Percentiles rank a stretch among this genome's conserved stretches.
Conservation (phyloP, 306 rosid species). For the Begonia fuchsioides region DNA sequence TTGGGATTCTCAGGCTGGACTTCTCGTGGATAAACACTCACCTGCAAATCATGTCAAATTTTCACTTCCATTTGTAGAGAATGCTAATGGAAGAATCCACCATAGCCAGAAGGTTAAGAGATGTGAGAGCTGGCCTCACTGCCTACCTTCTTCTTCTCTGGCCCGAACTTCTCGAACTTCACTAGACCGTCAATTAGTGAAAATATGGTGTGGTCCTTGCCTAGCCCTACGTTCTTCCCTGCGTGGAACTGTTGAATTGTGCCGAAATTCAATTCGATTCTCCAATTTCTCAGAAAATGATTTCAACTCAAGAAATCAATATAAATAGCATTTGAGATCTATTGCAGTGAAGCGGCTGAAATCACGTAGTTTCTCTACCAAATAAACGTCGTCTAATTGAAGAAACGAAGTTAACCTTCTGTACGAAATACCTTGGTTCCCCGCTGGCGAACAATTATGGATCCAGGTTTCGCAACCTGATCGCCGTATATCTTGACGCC, state of each 20-base stretch:
- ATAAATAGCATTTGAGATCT: no score
- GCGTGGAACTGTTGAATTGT: slow-evolving; percentile 48
- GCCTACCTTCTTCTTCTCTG: slow-evolving; percentile 79
- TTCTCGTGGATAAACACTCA: slow-evolving; percentile 78
- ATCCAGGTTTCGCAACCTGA: slow-evolving; percentile 75
- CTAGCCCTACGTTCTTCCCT: slow-evolving; percentile 89
- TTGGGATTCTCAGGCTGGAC: slow-evolving; percentile 74
- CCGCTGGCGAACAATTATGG: slow-evolving; percentile 87
- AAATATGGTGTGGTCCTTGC: slow-evolving; percentile 89
- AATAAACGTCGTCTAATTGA: no score
- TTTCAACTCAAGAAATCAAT: no score
- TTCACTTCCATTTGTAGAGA: no score
- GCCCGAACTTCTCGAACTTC: slow-evolving; percentile 85
- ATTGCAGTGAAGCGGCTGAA: no score
- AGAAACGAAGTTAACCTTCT: no score
- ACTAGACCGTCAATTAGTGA: slow-evolving; percentile 87
- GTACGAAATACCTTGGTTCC: slow-evolving; percentile 57
- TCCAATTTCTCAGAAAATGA: no score
- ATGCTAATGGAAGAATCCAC: no score
- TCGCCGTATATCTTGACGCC: slow-evolving; percentile 90
- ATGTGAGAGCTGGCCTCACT: no score
- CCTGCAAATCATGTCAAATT: slow-evolving; percentile 26
- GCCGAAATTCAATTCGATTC: no score
- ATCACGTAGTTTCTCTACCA: no score
- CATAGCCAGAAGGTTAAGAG: no score